Conservation (phyloP, 2,329 filamentous ascomycete species). For the Sporothrix curviconia region DNA sequence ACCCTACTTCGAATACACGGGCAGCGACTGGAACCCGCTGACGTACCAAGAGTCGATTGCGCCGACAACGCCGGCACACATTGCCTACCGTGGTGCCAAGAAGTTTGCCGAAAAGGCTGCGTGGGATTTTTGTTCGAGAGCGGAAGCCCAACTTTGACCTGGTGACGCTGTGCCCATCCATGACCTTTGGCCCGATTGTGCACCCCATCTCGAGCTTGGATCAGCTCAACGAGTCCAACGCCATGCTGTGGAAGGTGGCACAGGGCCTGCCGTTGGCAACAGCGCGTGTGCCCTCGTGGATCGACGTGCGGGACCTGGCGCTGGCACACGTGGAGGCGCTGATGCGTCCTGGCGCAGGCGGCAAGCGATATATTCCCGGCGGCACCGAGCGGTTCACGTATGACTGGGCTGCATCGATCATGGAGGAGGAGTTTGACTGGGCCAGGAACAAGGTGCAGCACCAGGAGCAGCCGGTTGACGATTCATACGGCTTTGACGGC, state of each 20-base stretch:
- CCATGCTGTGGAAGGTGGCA: constrained; percentile 14
- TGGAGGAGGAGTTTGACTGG: constrained; percentile 35
- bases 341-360: constrained; percentile 20
- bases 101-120: constrained; percentile 46
- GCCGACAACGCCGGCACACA: constrained; percentile 27
- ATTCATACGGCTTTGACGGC: constrained; percentile 14
- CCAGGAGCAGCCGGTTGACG: constrained; percentile 9
- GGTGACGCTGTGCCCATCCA: constrained; percentile 23
- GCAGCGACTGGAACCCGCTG: constrained; percentile 47
- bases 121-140: constrained; percentile 43
- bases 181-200: constrained; percentile 15
- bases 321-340: constrained; percentile 12
- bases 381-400: constrained; percentile 41
- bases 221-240: constrained; percentile 14
- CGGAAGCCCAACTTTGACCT: constrained; percentile 41
- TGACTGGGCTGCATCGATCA: constrained; percentile 37
- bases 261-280: constrained; percentile 2
- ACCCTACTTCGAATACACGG: constrained; percentile 30
- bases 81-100: constrained; percentile 50
- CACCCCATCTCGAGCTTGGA: not conserved
- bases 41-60: constrained; percentile 38
- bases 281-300: constrained; percentile 13
- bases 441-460: constrained; percentile 21
- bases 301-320: constrained; percentile 18
- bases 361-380: constrained; percentile 23